A percentile compares a stretch with the other conserved stretches of the same genome.
phyloP scores from a whole-genome alignment of 352 stramenopile genomes.

The Phytophthora lateralis region DNA sequence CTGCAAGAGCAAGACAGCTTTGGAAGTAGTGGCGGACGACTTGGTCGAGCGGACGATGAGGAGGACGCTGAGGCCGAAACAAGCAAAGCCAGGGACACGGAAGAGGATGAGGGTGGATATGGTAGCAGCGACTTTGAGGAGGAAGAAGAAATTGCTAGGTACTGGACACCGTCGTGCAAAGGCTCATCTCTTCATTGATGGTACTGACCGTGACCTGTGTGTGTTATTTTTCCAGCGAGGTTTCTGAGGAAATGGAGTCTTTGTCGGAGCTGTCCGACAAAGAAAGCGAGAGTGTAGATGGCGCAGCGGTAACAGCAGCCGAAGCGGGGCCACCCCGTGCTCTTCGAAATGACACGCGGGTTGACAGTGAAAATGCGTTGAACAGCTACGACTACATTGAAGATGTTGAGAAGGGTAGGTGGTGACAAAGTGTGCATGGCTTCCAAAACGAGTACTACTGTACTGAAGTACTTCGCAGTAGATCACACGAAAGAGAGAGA shows the following conservation, averaged over 20 bases:
- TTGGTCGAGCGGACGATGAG: slow-evolving; percentile 15
- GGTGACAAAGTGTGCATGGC: slow-evolving; percentile 23
- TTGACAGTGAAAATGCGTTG: slow-evolving; percentile 68
- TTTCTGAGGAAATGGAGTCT: slow-evolving; percentile 69
- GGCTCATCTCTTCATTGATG: background rate
- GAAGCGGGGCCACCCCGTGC: slow-evolving; percentile 15
- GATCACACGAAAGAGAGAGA: background rate
- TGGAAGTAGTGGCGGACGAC: slow-evolving; percentile 23
- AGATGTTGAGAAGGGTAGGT: slow-evolving; percentile 56
- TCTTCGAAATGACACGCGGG: slow-evolving; percentile 51
- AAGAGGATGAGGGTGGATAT: slow-evolving; percentile 64
- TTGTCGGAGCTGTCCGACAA: slow-evolving; percentile 60
- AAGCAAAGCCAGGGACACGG: slow-evolving; percentile 13
- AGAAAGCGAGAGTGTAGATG: slow-evolving; percentile 37
- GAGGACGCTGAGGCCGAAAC: slow-evolving; percentile 16
- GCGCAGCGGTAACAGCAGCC: slow-evolving; percentile 1
- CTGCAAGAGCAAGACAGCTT: slow-evolving; percentile 54
- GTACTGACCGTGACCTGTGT: slow-evolving; percentile 5
- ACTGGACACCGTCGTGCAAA: background rate
- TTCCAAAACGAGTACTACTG: too few species aligned
- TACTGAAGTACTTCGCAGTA: background rate
- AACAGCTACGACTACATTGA: slow-evolving; percentile 90
- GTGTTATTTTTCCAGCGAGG: slow-evolving; percentile 38
- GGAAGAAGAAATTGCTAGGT: slow-evolving; percentile 79
- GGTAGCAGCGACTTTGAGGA: slow-evolving; percentile 87